These are phyloP conservation scores for Talaromyces wortmannii DNA, from an alignment of 495 filamentous ascomycete species.

Conservation along the genomic window DNA sequence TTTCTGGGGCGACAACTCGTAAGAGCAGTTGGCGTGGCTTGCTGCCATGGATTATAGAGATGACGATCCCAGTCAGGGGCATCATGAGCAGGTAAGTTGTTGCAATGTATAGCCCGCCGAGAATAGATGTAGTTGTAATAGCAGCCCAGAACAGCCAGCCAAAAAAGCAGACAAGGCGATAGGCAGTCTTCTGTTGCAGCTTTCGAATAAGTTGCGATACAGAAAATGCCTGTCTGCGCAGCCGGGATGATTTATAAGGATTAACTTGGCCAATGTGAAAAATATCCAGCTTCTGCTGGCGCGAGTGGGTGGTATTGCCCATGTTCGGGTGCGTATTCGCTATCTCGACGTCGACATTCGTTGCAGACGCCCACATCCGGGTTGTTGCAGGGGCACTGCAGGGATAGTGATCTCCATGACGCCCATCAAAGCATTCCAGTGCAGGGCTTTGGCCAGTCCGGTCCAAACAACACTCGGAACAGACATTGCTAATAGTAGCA, in stretches of 20 bases:
- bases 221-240: neutral
- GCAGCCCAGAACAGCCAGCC: neutral
- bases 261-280: neutral
- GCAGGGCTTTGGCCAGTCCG: neutral
- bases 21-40: neutral
- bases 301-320: neutral
- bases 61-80: neutral
- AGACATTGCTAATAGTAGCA: neutral
- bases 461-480: neutral
- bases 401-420: slow-evolving; percentile 1
- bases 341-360: neutral
- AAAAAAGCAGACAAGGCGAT: neutral
- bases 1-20: neutral
- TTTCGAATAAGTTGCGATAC: neutral
- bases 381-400: neutral
- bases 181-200: neutral
- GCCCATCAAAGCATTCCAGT: slow-evolving; percentile 1
- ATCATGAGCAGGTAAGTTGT: neutral
- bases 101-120: neutral
- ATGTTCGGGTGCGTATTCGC: slow-evolving; percentile 1
- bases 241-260: neutral
- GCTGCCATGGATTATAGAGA: neutral
- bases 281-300: neutral
- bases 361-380: neutral
- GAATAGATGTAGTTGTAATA: neutral